Base-by-base conservation (phyloP, 257 asterid genomes). In the Phtheirospermum japonicum region DNA sequence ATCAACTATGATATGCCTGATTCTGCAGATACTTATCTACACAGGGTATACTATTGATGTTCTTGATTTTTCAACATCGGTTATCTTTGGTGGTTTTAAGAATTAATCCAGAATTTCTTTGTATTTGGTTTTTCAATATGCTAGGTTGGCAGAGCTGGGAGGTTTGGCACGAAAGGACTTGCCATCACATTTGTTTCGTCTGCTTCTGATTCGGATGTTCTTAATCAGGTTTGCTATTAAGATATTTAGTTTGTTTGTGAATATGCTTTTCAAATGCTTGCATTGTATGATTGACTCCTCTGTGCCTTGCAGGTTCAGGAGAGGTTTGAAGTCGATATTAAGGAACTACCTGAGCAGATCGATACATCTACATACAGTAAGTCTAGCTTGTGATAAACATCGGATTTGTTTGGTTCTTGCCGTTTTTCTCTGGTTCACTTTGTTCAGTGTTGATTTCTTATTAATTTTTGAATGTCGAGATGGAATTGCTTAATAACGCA, bases 1-100 rank as follows among this genome's bases (percentile, higher is more conserved):
- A 85, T 90, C 39, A 90, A 90, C 79, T 90, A 90, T 75, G 97
- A 89, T 74, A 89, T 89, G 97, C 97, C 97, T 7, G 97, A 89
- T 64, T 89, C 97, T 39, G 97, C 97, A 0, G 97, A 90, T 75
- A 87, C 97, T 31, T 87, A 90, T 60, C 85, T 90, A 60, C 97
- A 90, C 68, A 49, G 97, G 94, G 97, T 90, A 75, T 23, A 40
- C 46, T 52, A 36, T 34, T 18, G 57, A 57, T 39, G 19, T 55
- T 54, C 4, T 50, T 16, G 28, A 11, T 42, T 40, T 33, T 13
- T 17, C 7, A 9, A 0, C 9, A 11, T 23, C 5, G 37, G 37
- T 54, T 54, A 9, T 57, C 23, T 17, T 67, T 1, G 1, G 28
- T 18, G 16, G n/a, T 12, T 28, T 16, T 10, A 53, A 26, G 10